Evolutionary conservation across 1,139 yeast species (phyloP), one percentile per base, ranked within the genome.

Genomic region (Suhomyces kunorum): DNA sequence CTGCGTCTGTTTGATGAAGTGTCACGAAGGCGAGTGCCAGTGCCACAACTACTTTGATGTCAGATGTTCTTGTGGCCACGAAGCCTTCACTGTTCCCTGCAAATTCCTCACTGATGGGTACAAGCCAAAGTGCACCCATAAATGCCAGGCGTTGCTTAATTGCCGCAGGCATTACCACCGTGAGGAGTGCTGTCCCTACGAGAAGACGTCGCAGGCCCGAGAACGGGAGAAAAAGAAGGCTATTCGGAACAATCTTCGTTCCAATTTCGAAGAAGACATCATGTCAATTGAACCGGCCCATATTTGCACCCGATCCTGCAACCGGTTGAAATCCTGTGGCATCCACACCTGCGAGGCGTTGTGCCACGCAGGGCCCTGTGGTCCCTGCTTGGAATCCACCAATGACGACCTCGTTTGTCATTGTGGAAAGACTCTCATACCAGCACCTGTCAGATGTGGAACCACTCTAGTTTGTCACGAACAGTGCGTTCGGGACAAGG

Each of bases 391-490:
- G 37, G 96, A 88, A 53, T 85, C 95, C 5, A 76, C 88, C 9
- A 80, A 81, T 38, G 92, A 87, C 22, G 97, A 89, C 57, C 67
- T 87, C 51, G 74, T 81, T 2, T 89, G 98, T 57, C 76, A 85
- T 41, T 89, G 98, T 68, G 96, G 97, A 1, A 73, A 76, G 44
- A 89, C 97, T 0, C 72, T 83, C 3, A 68, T 88, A 8, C 76
- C 76, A 37, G 96, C 96, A 0, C 98, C 98, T 0, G 89, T 88
- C 8, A 71, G 96, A 49, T 89, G 98, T 65, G 97, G 97, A 9
- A 80, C 92, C 0, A 70, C 65, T 34, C 59, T 81, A 22, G 85
- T 92, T 6, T 89, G 98, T 64, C 71, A 68, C 22, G 76, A 79
- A 47, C 90, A 79, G 46, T 89, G 97, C 62, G 64, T 68, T 3